Evolutionary conservation across 441 rosid genomes (phyloP), one percentile per base, ranked within the genome.

Genomic region (Macaranga tanarius): DNA sequence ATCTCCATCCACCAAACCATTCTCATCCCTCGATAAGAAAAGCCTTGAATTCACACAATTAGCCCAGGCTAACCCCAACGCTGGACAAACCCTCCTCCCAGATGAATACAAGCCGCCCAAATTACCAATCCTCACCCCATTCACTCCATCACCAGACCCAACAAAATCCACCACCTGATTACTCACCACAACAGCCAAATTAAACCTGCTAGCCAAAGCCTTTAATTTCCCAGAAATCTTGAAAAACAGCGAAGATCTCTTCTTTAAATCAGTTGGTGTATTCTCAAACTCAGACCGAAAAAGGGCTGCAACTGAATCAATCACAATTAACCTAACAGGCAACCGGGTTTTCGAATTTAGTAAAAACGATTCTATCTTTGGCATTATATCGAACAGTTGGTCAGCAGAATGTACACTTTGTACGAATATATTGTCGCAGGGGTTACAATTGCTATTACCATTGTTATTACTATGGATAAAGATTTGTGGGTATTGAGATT

Each of bases 201-300:
- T 77, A 76, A 83, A 92, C 78, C 82, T 84, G 71, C 72, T 73
- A 0, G 97, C 98, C 70, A 93, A 23, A 47, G 62, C 84, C 86
- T 90, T 93, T 73, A 93, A 69, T 69, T 81, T 86, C 52, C 85
- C 92, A 0, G 98, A 87, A 71, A 92, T 72, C 86, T 88, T 85
- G 59, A 92, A 93, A 72, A 92, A 93, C 87, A 90, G 63, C 3
- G 85, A 86, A 1, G 97, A 83, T 76, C 96, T 83, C 84, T 79
- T 86, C 76, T 71, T 87, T 13, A 92, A 79, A 76, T 93, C 96
- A 65, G 70, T 57, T 2, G 87, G 82, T 7, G 89, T 93, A 64
- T 90, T 92, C 44, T 92, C 93, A 71, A 89, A 93, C 48, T 89
- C 96, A 10, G 98, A 87, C 73, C 98, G 87, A 54, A 90, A 93